Base-by-base conservation (phyloP, 2,329 filamentous ascomycete species). In the Microascus cirrosus region DNA sequence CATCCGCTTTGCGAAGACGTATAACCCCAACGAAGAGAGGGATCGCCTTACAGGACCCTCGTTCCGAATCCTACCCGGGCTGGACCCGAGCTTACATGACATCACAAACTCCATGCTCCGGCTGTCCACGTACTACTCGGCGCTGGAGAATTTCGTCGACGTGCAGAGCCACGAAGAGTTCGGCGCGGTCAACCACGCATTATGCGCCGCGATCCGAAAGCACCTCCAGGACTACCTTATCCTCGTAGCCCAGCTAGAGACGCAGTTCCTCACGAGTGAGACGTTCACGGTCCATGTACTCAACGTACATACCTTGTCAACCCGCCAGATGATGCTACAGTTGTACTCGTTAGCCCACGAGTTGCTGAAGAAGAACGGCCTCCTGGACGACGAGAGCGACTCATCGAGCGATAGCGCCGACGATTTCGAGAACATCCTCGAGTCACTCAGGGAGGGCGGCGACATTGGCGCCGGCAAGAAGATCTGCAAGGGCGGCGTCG, bases 401-500 rank as follows among this genome's bases (percentile, higher is more conserved):
- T 84, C 89, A 48, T 82, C 85, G 45, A 80, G 85, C 1, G 82
- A 85, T 61, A 87, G 90, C 62, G 86, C 80, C 35, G 87, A 95
- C 63, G 89, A 96, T 67, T 87, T 95, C 61, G 93, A 97, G 63
- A 90, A 95, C 64, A 95, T 99, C 60, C 77, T 99, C 22, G 92
- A 96, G 71, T 90, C 89, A 53, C 74, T 99, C 39, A 84, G 88
- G 63, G 90, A 96, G 66, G 92, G 91, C 12, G 90, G 89, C 18
- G 90, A 95, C 62, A 76, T 95, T 32, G 80, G 86, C 15, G 85
- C 87, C 1, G 88, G 87, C 3, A 95, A 95, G 72, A 96, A 92
- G 69, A 86, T 95, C 35, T 97, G 90, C 76, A 97, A 96, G 74
- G 94, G 94, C n/a, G 94, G 94, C 2, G 89, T 91, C 61, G 90